Evolutionary conservation across 1,284 basidiomycete genomes (phyloP).

Genomic region (Schizopora paradoxa): DNA sequence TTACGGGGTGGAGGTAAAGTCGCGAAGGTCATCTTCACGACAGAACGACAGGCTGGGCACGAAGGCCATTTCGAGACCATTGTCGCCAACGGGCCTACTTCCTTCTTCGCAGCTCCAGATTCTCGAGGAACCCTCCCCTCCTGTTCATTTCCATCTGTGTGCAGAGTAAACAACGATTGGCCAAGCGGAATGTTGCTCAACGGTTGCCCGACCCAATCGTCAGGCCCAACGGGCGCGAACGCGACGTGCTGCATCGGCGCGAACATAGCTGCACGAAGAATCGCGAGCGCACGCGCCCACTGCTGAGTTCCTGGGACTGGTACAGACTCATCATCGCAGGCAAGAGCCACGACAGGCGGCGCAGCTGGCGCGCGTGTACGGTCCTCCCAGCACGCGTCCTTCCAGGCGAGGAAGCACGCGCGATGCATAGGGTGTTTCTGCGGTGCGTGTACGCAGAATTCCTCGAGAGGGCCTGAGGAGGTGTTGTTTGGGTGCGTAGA

Average conservation of each 20-base stretch:
- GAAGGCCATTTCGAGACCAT: constrained; percentile 20
- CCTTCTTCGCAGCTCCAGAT: background rate
- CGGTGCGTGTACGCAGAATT: constrained; percentile 26
- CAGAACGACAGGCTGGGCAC: constrained; percentile 21
- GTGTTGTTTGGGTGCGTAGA: constrained; percentile 7
- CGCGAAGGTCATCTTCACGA: constrained; percentile 20
- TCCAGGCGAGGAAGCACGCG: constrained; percentile 26
- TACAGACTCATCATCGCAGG: constrained; percentile 7
- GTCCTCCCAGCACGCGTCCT: constrained; percentile 24
- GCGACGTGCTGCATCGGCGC: constrained; percentile 8
- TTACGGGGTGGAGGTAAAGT: background rate
- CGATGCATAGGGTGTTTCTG: constrained; percentile 26
- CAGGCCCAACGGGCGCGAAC: constrained; percentile 9
- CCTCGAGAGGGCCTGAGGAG: constrained; percentile 23
- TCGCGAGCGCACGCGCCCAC: constrained; percentile 17
- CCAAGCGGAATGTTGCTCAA: background rate
- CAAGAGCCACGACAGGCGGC: constrained; percentile 19
- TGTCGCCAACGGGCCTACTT: constrained; percentile 13
- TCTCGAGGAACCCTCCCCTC: constrained; percentile 9
- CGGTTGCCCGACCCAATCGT: constrained; percentile 1
- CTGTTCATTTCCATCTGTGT: constrained; percentile 5
- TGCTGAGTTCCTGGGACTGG: constrained; percentile 10
- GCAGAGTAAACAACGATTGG: constrained; percentile 12
- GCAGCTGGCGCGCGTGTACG: constrained; percentile 9
- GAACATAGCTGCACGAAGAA: constrained; percentile 16